phyloP scores from a whole-genome alignment of 2,329 filamentous ascomycete genomes.

The Neurospora sp. region DNA sequence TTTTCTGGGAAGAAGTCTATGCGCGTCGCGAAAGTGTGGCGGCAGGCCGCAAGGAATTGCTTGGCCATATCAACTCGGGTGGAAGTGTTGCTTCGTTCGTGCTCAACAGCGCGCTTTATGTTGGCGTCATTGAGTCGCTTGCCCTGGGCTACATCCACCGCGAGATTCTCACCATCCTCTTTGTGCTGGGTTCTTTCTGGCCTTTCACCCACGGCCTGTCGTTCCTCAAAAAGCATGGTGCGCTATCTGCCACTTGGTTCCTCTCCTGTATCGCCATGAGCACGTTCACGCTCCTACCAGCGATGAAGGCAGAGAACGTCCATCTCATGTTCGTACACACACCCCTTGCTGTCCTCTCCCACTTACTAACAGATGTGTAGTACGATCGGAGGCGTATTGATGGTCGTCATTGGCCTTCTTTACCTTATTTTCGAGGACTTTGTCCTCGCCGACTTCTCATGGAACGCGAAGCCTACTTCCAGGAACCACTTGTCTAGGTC shows the following conservation, averaged over 20 bases:
- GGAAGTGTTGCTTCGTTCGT: constrained; percentile 48
- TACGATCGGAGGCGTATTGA: constrained; percentile 64
- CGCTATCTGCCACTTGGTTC: constrained; percentile 62
- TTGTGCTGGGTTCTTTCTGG: constrained; percentile 68
- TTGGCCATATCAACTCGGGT: constrained; percentile 56
- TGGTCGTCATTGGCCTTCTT: constrained; percentile 64
- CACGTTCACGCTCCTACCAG: constrained; percentile 78
- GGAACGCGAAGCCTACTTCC: constrained; percentile 16
- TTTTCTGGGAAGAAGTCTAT: constrained; percentile 95
- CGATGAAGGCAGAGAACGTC: constrained; percentile 73
- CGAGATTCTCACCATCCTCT: constrained; percentile 76
- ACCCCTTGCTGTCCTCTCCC: not conserved
- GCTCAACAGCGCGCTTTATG: constrained; percentile 56
- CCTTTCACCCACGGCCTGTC: constrained; percentile 61
- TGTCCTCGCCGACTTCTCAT: constrained; percentile 36
- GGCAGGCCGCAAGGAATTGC: constrained; percentile 57
- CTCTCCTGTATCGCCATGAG: constrained; percentile 77
- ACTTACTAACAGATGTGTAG: constrained; percentile 31
- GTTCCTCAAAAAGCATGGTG: constrained; percentile 59
- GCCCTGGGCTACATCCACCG: constrained; percentile 88
- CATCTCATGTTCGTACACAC: constrained; percentile 54
- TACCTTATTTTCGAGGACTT: constrained; percentile 75
- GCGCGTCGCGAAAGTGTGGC: constrained; percentile 61
- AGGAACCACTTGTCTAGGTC: constrained; percentile 42
- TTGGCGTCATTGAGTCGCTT: constrained; percentile 70